Evolutionary conservation across 805 yeast genomes (phyloP).

Genomic region (Hanseniaspora guilliermondii): DNA sequence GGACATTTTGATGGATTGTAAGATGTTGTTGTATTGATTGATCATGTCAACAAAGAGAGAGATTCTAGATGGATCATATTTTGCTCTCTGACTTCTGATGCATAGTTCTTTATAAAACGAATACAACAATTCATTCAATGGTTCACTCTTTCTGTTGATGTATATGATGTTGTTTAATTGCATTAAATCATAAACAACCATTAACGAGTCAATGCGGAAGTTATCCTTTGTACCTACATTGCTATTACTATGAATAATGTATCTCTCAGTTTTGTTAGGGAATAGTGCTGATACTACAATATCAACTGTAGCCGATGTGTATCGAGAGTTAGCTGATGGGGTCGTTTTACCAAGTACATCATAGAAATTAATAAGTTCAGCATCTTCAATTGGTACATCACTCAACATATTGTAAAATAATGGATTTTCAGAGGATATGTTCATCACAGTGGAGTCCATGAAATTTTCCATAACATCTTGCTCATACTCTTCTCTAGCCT

Average conservation of each 20-base stretch:
- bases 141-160: background rate
- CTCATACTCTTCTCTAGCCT: background rate
- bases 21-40: background rate
- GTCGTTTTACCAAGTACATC: background rate
- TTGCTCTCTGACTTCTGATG: background rate
- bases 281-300: background rate
- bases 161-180: slow-evolving; percentile 1
- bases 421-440: background rate
- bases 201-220: slow-evolving; percentile 2
- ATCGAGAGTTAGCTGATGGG: background rate
- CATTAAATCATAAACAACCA: slow-evolving; percentile 8
- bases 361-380: background rate
- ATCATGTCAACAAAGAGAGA: slow-evolving; percentile 16
- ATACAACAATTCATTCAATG: background rate
- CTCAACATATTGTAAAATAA: background rate
- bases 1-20: slow-evolving; percentile 16
- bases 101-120: background rate
- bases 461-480: background rate
- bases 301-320: background rate
- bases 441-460: background rate
- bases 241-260: background rate
- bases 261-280: slow-evolving; percentile 3
- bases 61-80: background rate
- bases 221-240: background rate
- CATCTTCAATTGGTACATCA: background rate